phyloP scores from a whole-genome alignment of 257 asterid species.

The Solanum chilense region DNA sequence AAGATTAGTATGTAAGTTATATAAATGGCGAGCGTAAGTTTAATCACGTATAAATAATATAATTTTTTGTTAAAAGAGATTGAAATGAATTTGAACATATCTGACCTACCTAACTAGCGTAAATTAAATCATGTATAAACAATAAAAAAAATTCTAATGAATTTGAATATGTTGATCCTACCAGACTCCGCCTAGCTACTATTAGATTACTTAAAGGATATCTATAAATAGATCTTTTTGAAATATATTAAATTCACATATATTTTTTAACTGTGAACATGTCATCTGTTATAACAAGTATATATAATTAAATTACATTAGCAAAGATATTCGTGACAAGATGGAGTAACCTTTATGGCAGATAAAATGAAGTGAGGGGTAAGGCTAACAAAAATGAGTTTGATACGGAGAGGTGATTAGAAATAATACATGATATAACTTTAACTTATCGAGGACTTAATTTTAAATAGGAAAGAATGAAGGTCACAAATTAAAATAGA shows the following conservation, averaged over 20 bases:
- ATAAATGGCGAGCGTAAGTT: neutral
- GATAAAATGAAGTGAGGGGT: no score
- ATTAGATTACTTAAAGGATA: neutral
- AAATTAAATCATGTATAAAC: no score
- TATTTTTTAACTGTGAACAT: neutral
- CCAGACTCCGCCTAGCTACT: no score
- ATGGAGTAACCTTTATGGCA: neutral
- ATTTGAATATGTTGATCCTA: neutral
- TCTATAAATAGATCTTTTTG: neutral
- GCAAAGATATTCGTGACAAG: accelerated
- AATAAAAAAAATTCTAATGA: no score
- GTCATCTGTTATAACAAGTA: neutral
- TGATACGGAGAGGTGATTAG: no score
- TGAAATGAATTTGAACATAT: neutral
- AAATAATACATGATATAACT: neutral
- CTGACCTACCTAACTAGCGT: no score
- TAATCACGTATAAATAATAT: neutral
- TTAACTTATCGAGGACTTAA: accelerated
- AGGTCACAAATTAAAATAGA: no score
- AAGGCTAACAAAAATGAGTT: neutral
- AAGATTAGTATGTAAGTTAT: neutral
- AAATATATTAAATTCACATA: neutral
- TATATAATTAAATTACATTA: neutral
- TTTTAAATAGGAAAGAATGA: accelerated
- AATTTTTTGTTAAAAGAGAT: neutral